Evolutionary conservation across 1,139 yeast genomes (phyloP).

Genomic region (Suhomyces yuchorum): DNA sequence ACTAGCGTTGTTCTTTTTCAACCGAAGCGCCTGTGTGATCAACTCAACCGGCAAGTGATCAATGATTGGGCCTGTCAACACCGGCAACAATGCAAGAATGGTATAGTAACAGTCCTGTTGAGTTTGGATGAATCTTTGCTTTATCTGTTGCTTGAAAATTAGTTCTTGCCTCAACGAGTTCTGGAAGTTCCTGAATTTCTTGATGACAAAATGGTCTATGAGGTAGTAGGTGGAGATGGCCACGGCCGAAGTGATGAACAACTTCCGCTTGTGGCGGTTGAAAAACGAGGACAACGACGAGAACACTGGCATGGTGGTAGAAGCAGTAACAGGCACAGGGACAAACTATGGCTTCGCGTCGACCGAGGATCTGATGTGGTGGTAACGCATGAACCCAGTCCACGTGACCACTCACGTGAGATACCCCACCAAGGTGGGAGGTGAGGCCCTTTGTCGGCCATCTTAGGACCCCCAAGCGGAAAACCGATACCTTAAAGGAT

Average conservation of each 20-base stretch:
- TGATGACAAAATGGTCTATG: constrained; percentile 55
- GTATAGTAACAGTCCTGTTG: constrained; percentile 90
- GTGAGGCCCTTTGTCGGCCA: too few species aligned
- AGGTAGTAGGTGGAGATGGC: constrained; percentile 61
- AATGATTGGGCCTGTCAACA: constrained; percentile 65
- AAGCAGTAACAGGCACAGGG: neutral
- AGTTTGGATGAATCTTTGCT: constrained; percentile 75
- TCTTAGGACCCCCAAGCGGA: too few species aligned
- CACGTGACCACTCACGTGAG: neutral
- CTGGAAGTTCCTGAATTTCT: constrained; percentile 66
- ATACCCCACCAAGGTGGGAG: too few species aligned
- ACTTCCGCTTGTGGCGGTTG: constrained; percentile 62
- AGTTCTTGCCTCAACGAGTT: constrained; percentile 72
- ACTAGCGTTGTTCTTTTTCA: constrained; percentile 49
- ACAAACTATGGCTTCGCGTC: neutral
- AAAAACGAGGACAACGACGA: constrained; percentile 57
- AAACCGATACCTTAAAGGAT: too few species aligned
- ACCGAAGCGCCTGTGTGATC: constrained; percentile 69
- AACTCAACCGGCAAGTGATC: constrained; percentile 70
- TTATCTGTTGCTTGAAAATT: constrained; percentile 75
- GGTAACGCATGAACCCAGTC: neutral
- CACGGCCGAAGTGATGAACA: constrained; percentile 59
- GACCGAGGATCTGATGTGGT: constrained; percentile 9
- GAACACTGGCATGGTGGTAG: constrained; percentile 45
- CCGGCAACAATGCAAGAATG: constrained; percentile 79